Evolutionary conservation across 2,329 filamentous ascomycete genomes (phyloP), one percentile per base, ranked within the genome.

Genomic region (Nemania sp.): DNA sequence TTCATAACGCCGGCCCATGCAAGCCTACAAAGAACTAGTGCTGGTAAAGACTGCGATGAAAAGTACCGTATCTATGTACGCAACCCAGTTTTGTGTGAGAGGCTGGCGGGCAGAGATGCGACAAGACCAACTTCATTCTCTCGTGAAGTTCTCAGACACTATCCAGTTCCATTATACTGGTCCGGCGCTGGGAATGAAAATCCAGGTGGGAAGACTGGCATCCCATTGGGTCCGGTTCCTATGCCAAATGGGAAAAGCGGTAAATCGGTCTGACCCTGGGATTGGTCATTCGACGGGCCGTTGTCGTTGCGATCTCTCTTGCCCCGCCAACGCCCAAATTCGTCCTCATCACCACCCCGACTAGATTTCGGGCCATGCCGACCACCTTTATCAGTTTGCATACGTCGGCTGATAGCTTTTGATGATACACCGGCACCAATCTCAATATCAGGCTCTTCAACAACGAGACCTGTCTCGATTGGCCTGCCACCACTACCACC

Each of bases 381-480:
- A 37, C 87, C 87, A 54, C 86, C 84, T 70, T 86, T 85, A 72
- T 89, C 87, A 7, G 86, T 89, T 75, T 87, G 85, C 84, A 89
- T 88, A 37, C 87, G 84, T 17, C 87, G 81, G 68, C 85, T 87
- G 63, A 89, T 89, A 40, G 87, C 92, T 81, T 99, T 99, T 45
- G 92, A 97, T 17, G 93, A 97, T 13, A 99, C 96, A 57, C 95
- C 95, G 17, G 94, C 93, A 54, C 95, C 95, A 59, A 99, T 99
- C 77, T 99, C 95, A 69, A 99, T 99, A 73, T 99, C 95, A 2
- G 95, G 95, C 77, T 99, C 95, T 74, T 99, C 95, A 25, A 99
- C 90, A 6, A 93, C 90, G 78, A 99, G 86, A 43, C 93, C 92
- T 13, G 85, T 81, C 72, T 92, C 89, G 62, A 99, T 91, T 1